phyloP scores from a whole-genome alignment of 768 basidiomycete species.

The Suillus brevipes region DNA sequence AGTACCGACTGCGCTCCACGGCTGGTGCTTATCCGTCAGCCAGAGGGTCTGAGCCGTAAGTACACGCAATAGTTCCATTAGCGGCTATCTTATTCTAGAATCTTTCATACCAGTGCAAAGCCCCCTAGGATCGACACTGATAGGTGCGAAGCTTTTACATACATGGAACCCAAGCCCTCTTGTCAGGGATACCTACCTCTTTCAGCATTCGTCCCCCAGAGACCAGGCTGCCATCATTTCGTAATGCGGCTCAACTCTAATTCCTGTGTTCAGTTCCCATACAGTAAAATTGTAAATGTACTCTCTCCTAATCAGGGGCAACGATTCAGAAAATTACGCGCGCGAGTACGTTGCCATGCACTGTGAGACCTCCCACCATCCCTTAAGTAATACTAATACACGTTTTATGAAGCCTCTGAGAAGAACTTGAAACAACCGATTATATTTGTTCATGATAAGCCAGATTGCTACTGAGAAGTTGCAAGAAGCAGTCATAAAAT shows the following conservation, averaged over 20 bases:
- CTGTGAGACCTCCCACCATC: background rate
- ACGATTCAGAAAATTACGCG: background rate
- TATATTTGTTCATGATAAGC: background rate
- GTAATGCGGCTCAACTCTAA: background rate
- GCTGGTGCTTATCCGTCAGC: no score
- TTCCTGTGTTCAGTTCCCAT: background rate
- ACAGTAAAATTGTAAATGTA: no score
- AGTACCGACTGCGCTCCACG: background rate
- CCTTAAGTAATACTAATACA: background rate
- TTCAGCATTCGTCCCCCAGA: background rate
- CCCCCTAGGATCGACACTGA: background rate
- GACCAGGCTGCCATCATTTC: background rate
- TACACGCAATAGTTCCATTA: no score
- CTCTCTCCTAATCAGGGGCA: background rate
- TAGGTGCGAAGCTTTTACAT: background rate
- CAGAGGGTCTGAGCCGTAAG: background rate
- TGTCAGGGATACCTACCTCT: background rate
- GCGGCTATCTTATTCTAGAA: no score
- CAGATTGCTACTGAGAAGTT: background rate
- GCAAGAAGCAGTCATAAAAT: background rate
- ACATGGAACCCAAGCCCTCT: background rate
- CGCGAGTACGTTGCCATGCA: background rate
- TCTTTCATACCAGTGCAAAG: background rate
- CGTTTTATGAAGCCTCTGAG: background rate
- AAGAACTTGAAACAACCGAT: background rate